A percentile compares a stretch with the other conserved stretches of the same genome.
phyloP scores from a whole-genome alignment of 2,329 filamentous ascomycete species.

The Pseudogymnoascus destructans region DNA sequence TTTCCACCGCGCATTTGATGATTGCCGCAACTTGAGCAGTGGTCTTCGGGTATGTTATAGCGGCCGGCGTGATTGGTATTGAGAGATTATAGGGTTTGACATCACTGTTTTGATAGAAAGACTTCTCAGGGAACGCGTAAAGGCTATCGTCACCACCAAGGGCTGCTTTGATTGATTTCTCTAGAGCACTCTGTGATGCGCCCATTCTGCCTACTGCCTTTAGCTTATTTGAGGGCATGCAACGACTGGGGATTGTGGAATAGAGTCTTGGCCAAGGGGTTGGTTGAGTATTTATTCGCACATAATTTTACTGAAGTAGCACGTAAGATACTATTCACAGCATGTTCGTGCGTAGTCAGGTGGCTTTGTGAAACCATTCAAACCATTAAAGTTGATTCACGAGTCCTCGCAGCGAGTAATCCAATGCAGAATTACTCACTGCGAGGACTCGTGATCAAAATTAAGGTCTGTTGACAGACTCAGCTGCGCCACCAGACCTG shows the following conservation, averaged over 20 bases:
- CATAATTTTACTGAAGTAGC: not conserved
- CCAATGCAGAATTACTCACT: too few species aligned
- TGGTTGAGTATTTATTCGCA: not conserved
- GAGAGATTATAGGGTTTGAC: constrained; percentile 19
- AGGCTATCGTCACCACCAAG: constrained; percentile 14
- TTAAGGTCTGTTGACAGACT: not conserved
- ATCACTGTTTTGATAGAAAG: constrained; percentile 14
- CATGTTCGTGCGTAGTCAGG: not conserved
- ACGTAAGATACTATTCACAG: not conserved
- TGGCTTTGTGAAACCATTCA: not conserved
- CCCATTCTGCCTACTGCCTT: not conserved
- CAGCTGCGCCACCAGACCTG: not conserved
- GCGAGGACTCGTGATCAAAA: too few species aligned
- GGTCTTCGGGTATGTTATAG: constrained; percentile 21
- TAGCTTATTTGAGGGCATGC: not conserved
- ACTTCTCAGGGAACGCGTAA: constrained; percentile 16
- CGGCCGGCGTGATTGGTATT: constrained; percentile 16
- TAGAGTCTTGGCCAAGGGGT: not conserved
- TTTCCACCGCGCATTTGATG: constrained; percentile 32
- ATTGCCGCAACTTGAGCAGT: constrained; percentile 30
- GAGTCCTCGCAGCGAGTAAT: not conserved
- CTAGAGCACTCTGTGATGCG: not conserved
- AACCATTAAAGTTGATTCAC: not conserved
- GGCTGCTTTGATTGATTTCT: constrained; percentile 1
- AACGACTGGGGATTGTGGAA: not conserved